phyloP scores from a whole-genome alignment of 441 rosid species.

The Euphorbia schlechtendalii region DNA sequence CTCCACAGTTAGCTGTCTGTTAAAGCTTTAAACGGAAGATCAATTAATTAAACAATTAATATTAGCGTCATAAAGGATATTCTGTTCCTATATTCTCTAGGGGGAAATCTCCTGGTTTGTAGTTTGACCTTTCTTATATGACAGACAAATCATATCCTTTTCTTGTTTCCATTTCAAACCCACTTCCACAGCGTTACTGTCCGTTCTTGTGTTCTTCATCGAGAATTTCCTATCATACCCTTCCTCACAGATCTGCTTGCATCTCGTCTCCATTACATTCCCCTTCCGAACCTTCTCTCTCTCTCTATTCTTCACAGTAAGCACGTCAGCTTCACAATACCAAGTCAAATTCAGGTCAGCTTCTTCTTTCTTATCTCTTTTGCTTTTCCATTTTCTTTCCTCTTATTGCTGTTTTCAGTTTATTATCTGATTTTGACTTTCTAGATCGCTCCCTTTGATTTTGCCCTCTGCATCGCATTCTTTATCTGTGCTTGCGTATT shows the following conservation, averaged over 20 bases:
- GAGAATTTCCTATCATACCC: slow-evolving; percentile 13
- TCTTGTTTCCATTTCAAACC: neutral
- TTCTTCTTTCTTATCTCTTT: neutral
- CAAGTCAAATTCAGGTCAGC: slow-evolving; percentile 34
- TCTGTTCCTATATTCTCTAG: neutral
- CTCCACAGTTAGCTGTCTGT: no score
- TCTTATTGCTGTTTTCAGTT: neutral
- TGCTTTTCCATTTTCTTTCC: neutral
- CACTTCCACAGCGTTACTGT: slow-evolving; percentile 13
- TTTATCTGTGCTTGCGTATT: neutral
- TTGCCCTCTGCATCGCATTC: neutral
- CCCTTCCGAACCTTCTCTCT: neutral
- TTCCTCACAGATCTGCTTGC: slow-evolving; percentile 25
- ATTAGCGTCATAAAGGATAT: neutral
- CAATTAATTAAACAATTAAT: neutral
- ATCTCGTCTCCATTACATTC: slow-evolving; percentile 19
- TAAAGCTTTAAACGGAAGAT: no score
- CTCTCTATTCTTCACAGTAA: slow-evolving; percentile 8
- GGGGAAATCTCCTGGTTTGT: neutral
- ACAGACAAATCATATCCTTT: slow-evolving; percentile 6
- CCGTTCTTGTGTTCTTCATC: neutral
- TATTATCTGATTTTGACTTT: neutral
- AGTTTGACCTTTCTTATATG: neutral
- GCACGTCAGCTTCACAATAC: neutral
- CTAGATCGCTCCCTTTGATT: neutral